phyloP scores from a whole-genome alignment of 73 alveolate species.

The Uronychia binucleata region DNA sequence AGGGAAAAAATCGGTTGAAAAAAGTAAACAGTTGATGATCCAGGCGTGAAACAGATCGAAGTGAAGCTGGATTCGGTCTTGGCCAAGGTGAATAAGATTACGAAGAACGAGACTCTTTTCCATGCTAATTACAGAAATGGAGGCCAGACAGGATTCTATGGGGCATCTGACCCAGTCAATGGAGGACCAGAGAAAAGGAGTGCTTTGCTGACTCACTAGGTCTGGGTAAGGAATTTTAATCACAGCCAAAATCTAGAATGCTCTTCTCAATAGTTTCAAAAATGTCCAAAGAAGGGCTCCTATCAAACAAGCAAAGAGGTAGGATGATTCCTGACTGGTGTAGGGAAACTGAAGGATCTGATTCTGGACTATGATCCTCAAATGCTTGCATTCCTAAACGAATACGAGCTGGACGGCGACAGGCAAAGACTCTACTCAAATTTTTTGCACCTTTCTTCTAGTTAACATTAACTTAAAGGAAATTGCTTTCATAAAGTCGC shows the following conservation, averaged over 20 bases:
- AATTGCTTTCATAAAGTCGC: background rate
- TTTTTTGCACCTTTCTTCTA: constrained; percentile 18
- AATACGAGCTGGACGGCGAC: constrained; percentile 71
- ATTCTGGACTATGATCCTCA: constrained; percentile 68
- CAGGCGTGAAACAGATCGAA: background rate
- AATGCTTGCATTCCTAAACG: constrained; percentile 33
- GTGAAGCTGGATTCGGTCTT: background rate
- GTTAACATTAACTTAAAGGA: background rate
- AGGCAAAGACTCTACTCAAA: constrained; percentile 43
- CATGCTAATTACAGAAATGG: background rate
- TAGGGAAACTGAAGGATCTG: constrained; percentile 49
- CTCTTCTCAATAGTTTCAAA: constrained; percentile 69
- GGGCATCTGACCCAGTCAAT: background rate
- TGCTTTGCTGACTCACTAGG: constrained; percentile 61
- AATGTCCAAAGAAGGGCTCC: constrained; percentile 65
- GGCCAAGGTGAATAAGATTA: background rate
- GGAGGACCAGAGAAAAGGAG: background rate
- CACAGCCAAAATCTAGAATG: constrained; percentile 68
- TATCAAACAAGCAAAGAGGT: constrained; percentile 59
- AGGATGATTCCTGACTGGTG: background rate
- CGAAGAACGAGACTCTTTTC: background rate
- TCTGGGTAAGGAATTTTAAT: constrained; percentile 32
- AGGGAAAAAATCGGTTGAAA: background rate
- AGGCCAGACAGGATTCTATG: background rate
- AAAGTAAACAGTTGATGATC: background rate